A percentile compares a stretch with the other conserved stretches of the same genome.
Conservation (phyloP, 768 basidiomycete genomes). For the Amanita rubescens region DNA sequence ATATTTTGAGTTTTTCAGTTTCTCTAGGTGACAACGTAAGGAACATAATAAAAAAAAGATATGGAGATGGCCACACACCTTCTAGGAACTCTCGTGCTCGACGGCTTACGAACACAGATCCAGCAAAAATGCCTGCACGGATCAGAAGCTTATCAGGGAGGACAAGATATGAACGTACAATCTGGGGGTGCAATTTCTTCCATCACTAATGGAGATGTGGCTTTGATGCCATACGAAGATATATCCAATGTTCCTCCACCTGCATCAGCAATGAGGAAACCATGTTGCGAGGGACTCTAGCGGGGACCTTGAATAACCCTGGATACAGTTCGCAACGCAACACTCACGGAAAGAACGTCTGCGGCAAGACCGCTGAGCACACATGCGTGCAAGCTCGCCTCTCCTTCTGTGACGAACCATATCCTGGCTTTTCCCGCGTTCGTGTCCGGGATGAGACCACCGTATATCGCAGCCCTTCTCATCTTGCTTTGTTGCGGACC, state of each 20-base stretch:
- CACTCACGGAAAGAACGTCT: conserved; percentile 60
- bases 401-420: conserved; percentile 77
- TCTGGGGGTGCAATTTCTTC: conserved; percentile 82
- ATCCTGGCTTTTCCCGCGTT: conserved; percentile 67
- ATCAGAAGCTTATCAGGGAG: conserved; percentile 1
- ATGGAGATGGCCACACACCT: conserved; percentile 30
- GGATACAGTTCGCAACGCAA: background rate
- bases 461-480: conserved; percentile 65
- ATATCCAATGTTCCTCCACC: conserved; percentile 80
- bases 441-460: conserved; percentile 67
- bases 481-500: conserved; percentile 72
- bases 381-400: conserved; percentile 78
- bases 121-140: conserved; percentile 65
- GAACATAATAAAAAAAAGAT: background rate
- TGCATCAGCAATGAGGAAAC: conserved; percentile 75
- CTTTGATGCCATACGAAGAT: conserved; percentile 70
- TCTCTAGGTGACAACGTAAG: conserved; percentile 37
- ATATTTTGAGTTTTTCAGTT: conserved; percentile 67
- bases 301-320: background rate
- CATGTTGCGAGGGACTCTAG: conserved; percentile 67
- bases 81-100: conserved; percentile 66
- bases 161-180: conserved; percentile 36
- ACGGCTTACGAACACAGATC: conserved; percentile 76
- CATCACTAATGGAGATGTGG: conserved; percentile 62
- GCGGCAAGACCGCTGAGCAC: conserved; percentile 70